Percentiles rank a stretch among this genome's conserved stretches.
Conservation (phyloP, 2,329 filamentous ascomycete genomes). For the Cercospora zeina region DNA sequence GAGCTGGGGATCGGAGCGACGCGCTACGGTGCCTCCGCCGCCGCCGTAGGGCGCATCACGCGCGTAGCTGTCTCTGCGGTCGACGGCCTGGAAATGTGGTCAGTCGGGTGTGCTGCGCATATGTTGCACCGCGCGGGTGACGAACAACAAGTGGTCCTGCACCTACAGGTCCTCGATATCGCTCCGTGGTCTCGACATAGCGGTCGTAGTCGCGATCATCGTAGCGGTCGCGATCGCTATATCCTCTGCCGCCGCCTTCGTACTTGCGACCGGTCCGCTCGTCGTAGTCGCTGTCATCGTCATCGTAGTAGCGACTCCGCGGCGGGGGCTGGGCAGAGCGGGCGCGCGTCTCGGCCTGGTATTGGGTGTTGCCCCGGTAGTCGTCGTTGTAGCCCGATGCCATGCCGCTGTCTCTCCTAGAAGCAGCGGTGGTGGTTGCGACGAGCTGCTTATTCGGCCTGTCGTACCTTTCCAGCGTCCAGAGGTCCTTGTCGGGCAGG, state of each 20-base stretch:
- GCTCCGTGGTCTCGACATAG: constrained; percentile 37
- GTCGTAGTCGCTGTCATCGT: constrained; percentile 38
- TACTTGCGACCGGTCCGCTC: constrained; percentile 34
- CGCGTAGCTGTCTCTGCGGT: constrained; percentile 31
- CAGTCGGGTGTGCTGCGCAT: constrained; percentile 20
- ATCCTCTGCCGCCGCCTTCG: constrained; percentile 30
- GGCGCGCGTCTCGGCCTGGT: constrained; percentile 29
- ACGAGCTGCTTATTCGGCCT: constrained; percentile 12
- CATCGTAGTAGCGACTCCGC: constrained; percentile 34
- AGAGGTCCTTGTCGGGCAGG: constrained; percentile 23
- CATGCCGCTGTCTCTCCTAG: constrained; percentile 32
- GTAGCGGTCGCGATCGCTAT: constrained; percentile 31
- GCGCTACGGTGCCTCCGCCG: constrained; percentile 32
- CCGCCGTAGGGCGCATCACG: constrained; percentile 29
- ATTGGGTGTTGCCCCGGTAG: constrained; percentile 26
- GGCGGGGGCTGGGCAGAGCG: constrained; percentile 34
- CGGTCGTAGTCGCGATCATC: constrained; percentile 34
- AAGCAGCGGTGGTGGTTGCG: constrained; percentile 15
- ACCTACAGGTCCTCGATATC: constrained; percentile 40
- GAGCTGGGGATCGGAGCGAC: constrained; percentile 34
- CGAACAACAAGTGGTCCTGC: constrained; percentile 34
- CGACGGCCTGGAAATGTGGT: constrained; percentile 30
- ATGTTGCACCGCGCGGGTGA: constrained; percentile 21
- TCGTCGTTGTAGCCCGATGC: constrained; percentile 34
- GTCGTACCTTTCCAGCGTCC: constrained; percentile 19